Percentiles rank a stretch among this genome's conserved stretches.
These are phyloP conservation scores for Citeromyces matritensis DNA, from an alignment of 805 yeast species.

Conservation along the genomic window DNA sequence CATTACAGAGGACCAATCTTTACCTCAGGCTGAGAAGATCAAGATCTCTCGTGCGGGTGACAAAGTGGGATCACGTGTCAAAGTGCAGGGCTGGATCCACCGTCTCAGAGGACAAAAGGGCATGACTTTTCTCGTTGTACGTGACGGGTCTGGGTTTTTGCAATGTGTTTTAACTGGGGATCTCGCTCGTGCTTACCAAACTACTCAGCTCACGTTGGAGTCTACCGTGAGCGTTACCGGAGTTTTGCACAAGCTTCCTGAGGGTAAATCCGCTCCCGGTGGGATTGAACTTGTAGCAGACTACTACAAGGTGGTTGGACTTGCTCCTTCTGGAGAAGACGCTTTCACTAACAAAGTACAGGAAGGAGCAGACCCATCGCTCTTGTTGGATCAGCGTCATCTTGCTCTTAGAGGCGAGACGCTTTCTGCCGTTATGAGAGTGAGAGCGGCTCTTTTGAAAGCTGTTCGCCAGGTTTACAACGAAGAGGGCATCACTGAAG, in stretches of 20 bases:
- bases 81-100: slow-evolving; percentile 91
- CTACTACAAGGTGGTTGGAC: slow-evolving; percentile 76
- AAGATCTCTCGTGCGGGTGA: slow-evolving; percentile 45
- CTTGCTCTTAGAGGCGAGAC: slow-evolving; percentile 95
- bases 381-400: slow-evolving; percentile 90
- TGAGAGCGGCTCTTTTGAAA: slow-evolving; percentile 66
- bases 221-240: slow-evolving; percentile 75
- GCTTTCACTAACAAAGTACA: slow-evolving; percentile 89
- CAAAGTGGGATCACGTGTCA: slow-evolving; percentile 53
- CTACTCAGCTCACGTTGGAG: slow-evolving; percentile 78
- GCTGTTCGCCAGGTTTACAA: slow-evolving; percentile 64
- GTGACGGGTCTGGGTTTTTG: slow-evolving; percentile 90
- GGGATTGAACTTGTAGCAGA: slow-evolving; percentile 90
- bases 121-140: slow-evolving; percentile 72
- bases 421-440: slow-evolving; percentile 83
- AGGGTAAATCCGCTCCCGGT: slow-evolving; percentile 95
- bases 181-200: slow-evolving; percentile 79
- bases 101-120: slow-evolving; percentile 90
- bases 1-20: slow-evolving; percentile 57
- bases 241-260: slow-evolving; percentile 70
- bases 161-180: slow-evolving; percentile 87
- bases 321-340: slow-evolving; percentile 94
- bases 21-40: slow-evolving; percentile 53
- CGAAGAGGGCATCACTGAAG: slow-evolving; percentile 72
- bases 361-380: slow-evolving; percentile 87